Base-by-base conservation (phyloP, 2,329 filamentous ascomycete species). In the Emmonsiellopsis sp. region DNA sequence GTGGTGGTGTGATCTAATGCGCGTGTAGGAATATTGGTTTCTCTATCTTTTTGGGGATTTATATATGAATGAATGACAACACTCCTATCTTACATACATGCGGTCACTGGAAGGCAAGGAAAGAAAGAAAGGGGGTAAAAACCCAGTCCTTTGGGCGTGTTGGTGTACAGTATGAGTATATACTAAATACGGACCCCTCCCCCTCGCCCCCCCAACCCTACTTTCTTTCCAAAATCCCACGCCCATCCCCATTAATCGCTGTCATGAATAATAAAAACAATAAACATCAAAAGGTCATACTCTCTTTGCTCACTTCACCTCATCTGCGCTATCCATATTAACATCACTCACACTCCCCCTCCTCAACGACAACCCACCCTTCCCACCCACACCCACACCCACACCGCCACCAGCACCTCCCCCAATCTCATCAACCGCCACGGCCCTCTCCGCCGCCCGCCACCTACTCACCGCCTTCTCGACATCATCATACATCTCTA, bases 401-500 rank as follows among this genome's bases (percentile, higher is more conserved):
- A 17, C 17, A 17, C 17, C 17, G 17, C 17, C 17, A 17, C 17
- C 17, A 17, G 17, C 17, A 17, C 14, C 14, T 11, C 31, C 45
- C 21, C 52, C 56, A 13, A 55, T 37, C 39, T 59, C 70, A 53
- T 72, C 71, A 13, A 49, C 47, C 10, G 47, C 21, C 2, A 68
- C 65, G 14, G 69, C 66, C 44, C 71, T 61, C 57, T 94, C 87
- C 1, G 86, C 86, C 51, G 83, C 86, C 33, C 88, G 81, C 75
- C 91, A 85, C 60, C 86, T 84, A 40, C 80, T 82, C 13, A 95
- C 79, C 17, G 86, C 80, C 65, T 86, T 84, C 71, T 95, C 86
- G 1, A 95, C 88, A 68, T 92, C 87, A 55, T 86, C 79, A 62
- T 89, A 94, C 90, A 96, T 96, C 67, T 88, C 86, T 53, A 86